Evolutionary conservation across 1,284 basidiomycete species (phyloP), one percentile per base, ranked within the genome.

Genomic region (Agroathelia rolfsii): DNA sequence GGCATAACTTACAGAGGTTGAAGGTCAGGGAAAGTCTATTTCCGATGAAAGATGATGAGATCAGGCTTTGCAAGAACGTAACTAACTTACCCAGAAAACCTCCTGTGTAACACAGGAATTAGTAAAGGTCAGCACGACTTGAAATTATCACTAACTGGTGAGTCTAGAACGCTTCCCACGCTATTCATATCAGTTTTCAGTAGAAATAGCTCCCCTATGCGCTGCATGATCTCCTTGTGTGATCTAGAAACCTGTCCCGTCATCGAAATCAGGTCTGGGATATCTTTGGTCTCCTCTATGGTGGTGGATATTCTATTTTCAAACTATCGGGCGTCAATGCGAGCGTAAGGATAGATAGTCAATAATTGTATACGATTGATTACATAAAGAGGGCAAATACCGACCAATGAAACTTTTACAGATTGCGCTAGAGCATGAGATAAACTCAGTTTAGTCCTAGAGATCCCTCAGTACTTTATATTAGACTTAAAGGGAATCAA

Each of bases 211-310:
- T 89, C 84, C 19, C 92, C 92, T 45, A 95, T 97, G 59, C 96
- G 88, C 53, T 87, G 86, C 92, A 97, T 95, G 51, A 97, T 96
- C 53, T 95, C 92, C 65, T 80, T 79, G 51, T 79, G 74, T 39
- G 76, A 73, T 69, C 92, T 88, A 23, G 82, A 83, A 44, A 97
- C 93, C 60, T 95, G 93, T 12, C 92, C 92, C 4, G 87, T 93
- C 53, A 93, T 87, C 37, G 86, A 88, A 36, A 97, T 86, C 39
- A 80, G 76, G 56, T 92, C 88, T 17, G 92, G 92, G 36, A 96
- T 90, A 53, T 95, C 89, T 52, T 95, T 95, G 3, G 93, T 97
- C 51, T 93, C 86, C 54, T 95, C 92, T 47, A 97, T 95, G 18
- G 90, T 95, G 15, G 77, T 76, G 22, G 87, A 86, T 46, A 97